A percentile compares a stretch with the other conserved stretches of the same genome.
Conservation (phyloP, 805 yeast species). For the Ogataea glucozyma region DNA sequence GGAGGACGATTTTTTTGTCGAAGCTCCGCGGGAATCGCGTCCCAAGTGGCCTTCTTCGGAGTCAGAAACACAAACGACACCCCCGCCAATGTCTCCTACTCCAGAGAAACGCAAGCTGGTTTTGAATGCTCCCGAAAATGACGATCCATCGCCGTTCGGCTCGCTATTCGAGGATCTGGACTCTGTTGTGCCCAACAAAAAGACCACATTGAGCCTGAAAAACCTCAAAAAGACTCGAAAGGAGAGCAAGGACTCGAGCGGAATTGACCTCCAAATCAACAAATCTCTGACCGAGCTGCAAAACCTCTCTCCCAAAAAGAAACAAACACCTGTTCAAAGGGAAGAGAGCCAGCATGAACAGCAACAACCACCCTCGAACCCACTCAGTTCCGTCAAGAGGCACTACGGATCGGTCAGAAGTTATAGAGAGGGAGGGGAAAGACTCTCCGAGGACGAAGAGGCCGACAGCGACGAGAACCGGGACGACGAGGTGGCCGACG, state of each 20-base stretch:
- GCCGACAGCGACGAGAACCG: constrained; percentile 18
- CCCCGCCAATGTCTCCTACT: constrained; percentile 2
- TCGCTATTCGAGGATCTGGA: constrained; percentile 5
- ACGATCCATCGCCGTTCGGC: constrained; percentile 1
- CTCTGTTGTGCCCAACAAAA: neutral
- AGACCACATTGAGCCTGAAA: constrained; percentile 3
- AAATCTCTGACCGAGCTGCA: constrained; percentile 1
- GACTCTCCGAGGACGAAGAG: constrained; percentile 13
- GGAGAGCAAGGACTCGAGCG: neutral
- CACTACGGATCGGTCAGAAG: constrained; percentile 36
- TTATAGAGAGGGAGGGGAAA: constrained; percentile 22
- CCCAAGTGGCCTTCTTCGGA: constrained; percentile 16
- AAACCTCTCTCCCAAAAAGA: neutral
- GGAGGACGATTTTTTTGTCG: constrained; percentile 21
- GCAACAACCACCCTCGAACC: neutral
- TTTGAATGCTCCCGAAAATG: neutral
- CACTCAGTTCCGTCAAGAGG: neutral
- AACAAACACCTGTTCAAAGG: no score
- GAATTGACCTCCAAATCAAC: constrained; percentile 3
- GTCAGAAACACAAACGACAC: neutral
- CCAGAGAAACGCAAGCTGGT: neutral
- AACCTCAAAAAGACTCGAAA: neutral
- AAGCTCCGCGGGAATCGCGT: constrained; percentile 15
- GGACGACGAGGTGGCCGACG: neutral
- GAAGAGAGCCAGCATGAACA: constrained; percentile 7